Evolutionary conservation across 1,284 basidiomycete genomes (phyloP).

Genomic region (Sparassis latifolia): DNA sequence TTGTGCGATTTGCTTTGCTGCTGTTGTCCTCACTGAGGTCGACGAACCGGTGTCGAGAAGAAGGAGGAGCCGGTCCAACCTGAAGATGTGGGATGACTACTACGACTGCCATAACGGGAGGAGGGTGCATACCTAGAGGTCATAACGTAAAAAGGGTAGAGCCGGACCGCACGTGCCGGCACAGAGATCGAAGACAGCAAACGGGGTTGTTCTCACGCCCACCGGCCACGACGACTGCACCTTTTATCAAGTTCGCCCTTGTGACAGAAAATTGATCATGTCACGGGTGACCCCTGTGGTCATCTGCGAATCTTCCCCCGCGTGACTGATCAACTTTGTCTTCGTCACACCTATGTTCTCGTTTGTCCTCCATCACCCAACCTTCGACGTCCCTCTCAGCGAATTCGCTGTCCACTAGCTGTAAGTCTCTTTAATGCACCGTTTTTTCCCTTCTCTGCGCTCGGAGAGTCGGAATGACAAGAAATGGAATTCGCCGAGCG

Average conservation of each 20-base stretch:
- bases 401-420: too few species aligned
- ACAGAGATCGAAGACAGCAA: slow-evolving; percentile 25
- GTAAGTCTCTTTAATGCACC: too few species aligned
- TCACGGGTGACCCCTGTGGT: slow-evolving; percentile 27
- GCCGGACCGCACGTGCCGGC: slow-evolving; percentile 36
- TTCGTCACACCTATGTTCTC: too few species aligned
- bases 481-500: too few species aligned
- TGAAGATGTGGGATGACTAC: slow-evolving; percentile 26
- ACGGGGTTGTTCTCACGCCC: slow-evolving; percentile 35
- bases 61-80: slow-evolving; percentile 89
- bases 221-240: slow-evolving; percentile 28
- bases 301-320: slow-evolving; percentile 10
- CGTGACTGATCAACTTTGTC: neutral
- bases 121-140: slow-evolving; percentile 52
- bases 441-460: too few species aligned
- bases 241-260: slow-evolving; percentile 31
- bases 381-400: too few species aligned
- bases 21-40: slow-evolving; percentile 78
- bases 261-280: slow-evolving; percentile 31
- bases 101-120: slow-evolving; percentile 14
- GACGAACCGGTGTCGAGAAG: slow-evolving; percentile 89
- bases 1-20: slow-evolving; percentile 89
- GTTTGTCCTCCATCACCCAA: neutral
- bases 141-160: slow-evolving; percentile 38
- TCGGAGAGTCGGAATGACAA: too few species aligned